Evolutionary conservation across 805 yeast species (phyloP), one percentile per base, ranked within the genome.

Genomic region (Pachysolen tannophilus): DNA sequence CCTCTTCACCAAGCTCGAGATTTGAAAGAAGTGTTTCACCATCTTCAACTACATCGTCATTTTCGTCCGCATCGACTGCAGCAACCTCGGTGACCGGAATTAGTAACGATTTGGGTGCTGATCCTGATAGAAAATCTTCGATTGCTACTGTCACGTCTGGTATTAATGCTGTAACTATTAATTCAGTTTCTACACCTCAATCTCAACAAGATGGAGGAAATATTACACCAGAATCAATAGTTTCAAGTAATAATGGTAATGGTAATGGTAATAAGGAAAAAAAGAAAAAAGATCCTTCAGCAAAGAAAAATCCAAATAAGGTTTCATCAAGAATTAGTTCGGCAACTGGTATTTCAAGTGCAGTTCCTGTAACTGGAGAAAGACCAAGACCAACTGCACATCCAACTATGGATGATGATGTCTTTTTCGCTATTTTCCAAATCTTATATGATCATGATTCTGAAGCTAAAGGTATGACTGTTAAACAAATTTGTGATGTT

Each of bases 391-490:
- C 94, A 3, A 68, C 66, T n/a, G 76, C 76, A 43, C 77, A 76
- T 44, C 61, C 70, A 40, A 63, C 83, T 17, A 64, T 82, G 37
- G 92, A 82, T 46, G 87, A 79, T 55, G 81, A 78, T 43, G 92
- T 83, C 13, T 60, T 83, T 37, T 75, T 65, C 55, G 87, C 88
- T 5, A 83, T 83, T 37, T 82, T 83, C 50, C 69, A 74, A 38
- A 82, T 82, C 33, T 56, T 83, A 39, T 80, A 62, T 55, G 88
- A 80, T 41, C 63, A 69, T 42, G 94, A 83, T 51, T 59, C 78
- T 1, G 70, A 69, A 34, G 79, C 82, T 33, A 66, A 69, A 40
- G 94, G 94, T 44, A 81, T 83, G 87, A 83, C 94, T n/a, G 94
- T 83, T 21, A 83, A 83, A 51, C 94, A 83, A 52, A 72, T 83